Evolutionary conservation across 495 filamentous ascomycete species (phyloP).

Genomic region (Poronia punctata): DNA sequence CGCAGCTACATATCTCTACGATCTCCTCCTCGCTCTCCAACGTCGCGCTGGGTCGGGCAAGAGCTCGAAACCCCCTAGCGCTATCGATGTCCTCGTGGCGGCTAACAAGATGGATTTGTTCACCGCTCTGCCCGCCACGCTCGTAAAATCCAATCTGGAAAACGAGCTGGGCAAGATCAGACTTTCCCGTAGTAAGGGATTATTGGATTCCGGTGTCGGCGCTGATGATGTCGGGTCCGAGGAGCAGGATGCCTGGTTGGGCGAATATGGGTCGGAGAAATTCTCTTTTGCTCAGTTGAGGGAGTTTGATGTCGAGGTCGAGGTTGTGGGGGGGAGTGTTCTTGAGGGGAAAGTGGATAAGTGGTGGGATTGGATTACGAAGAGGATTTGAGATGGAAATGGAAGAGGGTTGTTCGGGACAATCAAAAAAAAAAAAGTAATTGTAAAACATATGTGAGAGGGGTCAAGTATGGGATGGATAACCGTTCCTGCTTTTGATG

Average conservation of each 20-base stretch:
- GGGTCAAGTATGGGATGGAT: too few species aligned
- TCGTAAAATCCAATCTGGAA: slow-evolving; percentile 72
- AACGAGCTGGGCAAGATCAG: slow-evolving; percentile 75
- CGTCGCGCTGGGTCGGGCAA: slow-evolving; percentile 54
- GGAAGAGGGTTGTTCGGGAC: background rate
- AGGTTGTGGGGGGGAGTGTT: slow-evolving; percentile 73
- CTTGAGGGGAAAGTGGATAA: slow-evolving; percentile 62
- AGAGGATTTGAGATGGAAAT: slow-evolving; percentile 20
- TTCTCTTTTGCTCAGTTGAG: slow-evolving; percentile 79
- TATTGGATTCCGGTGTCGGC: slow-evolving; percentile 68
- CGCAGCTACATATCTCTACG: slow-evolving; percentile 63
- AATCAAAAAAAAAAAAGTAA: too few species aligned
- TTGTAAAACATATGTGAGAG: too few species aligned
- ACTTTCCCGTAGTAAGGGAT: slow-evolving; percentile 66
- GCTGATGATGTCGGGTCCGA: slow-evolving; percentile 48
- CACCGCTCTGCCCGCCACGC: slow-evolving; percentile 74
- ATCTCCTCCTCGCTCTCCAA: slow-evolving; percentile 74
- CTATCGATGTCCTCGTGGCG: slow-evolving; percentile 71
- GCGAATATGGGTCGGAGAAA: slow-evolving; percentile 63
- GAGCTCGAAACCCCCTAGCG: slow-evolving; percentile 51
- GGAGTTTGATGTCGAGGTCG: slow-evolving; percentile 72
- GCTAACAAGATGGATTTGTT: slow-evolving; percentile 96
- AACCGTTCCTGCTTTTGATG: too few species aligned
- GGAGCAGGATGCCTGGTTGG: slow-evolving; percentile 75
- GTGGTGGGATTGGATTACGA: slow-evolving; percentile 83